Base-by-base conservation (phyloP, 1,284 basidiomycete genomes). In the Trichosporon coremiiforme region DNA sequence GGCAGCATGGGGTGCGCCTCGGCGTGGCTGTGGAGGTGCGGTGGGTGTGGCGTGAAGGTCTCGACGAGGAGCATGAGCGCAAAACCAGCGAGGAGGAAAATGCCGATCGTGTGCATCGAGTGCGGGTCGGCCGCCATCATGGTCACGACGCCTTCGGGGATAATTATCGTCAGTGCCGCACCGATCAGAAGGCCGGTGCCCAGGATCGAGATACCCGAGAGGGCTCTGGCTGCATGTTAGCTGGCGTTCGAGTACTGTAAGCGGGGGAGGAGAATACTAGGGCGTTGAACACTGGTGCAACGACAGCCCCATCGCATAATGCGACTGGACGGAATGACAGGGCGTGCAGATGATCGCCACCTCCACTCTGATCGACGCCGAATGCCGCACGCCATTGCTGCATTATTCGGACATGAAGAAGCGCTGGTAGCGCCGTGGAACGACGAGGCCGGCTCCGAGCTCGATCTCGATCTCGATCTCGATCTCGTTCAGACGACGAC, bases 101-200 rank as follows among this genome's bases (percentile, higher is more conserved):
- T 77, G 1, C 92, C 91, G 33, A 95, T 89, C 38, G 86, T 84
- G 55, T 85, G 80, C 0, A 82, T 77, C 12, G 79, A 69, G 66
- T 85, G 79, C n/a, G 85, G 82, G 47, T 84, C 78, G 7, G 81
- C 75, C 7, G 74, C 76, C 73, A 80, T 83, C 12, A 85, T 71
- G 1, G 84, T 82, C 36, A 15, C 13, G 7, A 77, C 90, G 78
- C 81, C 93, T 92, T 97, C 94, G 22, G 94, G 94, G 69, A 97
- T 91, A 77, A 97, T 93, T 35, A 97, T 89, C 10, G 93, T 92
- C 74, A 97, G 84, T 0, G 93, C 93, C 6, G 94, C 91, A 15
- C 94, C 94, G 29, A 96, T 87, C 29, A 97, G 86, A n/a, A 97
- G 84, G 17, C 94, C 94, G 36, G 90, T 91, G 25, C 92, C 90